Percentiles rank a stretch among this genome's conserved stretches.
Evolutionary conservation across 305 asterid genomes (phyloP).

Genomic region (Fraxinus nigra): DNA sequence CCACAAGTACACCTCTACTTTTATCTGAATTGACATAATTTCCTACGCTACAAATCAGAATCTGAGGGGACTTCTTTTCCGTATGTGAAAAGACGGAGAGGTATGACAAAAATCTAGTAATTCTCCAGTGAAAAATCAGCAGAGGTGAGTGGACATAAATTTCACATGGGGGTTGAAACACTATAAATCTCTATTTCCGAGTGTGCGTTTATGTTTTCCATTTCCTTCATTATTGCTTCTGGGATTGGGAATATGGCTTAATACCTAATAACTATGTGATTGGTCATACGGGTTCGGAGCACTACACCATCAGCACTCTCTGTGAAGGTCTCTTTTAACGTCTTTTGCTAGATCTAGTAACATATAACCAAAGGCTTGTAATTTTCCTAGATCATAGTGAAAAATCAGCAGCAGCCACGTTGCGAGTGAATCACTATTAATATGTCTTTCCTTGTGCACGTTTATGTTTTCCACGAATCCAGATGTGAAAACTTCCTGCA

Average conservation of each 20-base stretch:
- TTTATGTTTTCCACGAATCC: not conserved
- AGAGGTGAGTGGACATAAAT: not conserved
- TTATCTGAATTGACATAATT: not conserved
- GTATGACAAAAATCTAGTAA: not conserved
- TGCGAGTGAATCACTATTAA: not conserved
- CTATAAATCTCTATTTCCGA: not conserved
- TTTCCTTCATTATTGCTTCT: not conserved
- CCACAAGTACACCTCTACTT: not conserved
- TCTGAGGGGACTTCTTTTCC: not conserved
- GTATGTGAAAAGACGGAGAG: not conserved
- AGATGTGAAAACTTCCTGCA: not conserved
- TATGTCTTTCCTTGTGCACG: not conserved
- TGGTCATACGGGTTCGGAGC: not conserved
- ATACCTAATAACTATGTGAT: not conserved
- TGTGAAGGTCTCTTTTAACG: not conserved
- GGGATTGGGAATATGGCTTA: not conserved
- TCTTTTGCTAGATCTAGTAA: not conserved
- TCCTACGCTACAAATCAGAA: not conserved
- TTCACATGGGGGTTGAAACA: not conserved
- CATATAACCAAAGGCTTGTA: not conserved
- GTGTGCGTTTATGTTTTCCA: not conserved
- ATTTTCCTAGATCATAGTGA: not conserved
- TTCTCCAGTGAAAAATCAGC: not conserved
- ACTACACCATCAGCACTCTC: not conserved
- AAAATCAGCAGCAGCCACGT: not conserved